phyloP scores from a whole-genome alignment of 208 protist genomes.

The Leishmania martiniquensis region DNA sequence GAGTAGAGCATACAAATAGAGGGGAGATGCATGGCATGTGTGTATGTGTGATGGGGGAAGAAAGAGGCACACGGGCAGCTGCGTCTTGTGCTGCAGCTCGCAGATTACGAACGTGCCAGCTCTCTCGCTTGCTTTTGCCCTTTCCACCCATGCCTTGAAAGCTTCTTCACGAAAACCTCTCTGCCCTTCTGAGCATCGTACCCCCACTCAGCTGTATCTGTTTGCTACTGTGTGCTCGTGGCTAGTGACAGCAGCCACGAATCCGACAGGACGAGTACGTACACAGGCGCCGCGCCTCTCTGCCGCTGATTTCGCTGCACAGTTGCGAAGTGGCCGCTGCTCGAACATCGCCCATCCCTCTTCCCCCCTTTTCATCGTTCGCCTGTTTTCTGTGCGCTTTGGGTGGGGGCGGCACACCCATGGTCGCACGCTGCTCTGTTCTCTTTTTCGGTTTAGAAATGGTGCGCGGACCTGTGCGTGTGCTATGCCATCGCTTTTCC shows the following conservation, averaged over 20 bases:
- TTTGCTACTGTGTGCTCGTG: background rate
- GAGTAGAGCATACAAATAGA: slow-evolving; percentile 39
- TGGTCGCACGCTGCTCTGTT: background rate
- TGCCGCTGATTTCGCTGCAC: background rate
- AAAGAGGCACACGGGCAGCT: background rate
- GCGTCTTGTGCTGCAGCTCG: background rate
- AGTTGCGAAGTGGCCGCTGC: background rate
- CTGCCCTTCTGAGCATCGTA: background rate
- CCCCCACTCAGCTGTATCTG: background rate
- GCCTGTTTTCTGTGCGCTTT: background rate
- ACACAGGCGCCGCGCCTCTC: background rate
- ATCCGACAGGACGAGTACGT: background rate
- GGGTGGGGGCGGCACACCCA: no score
- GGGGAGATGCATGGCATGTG: slow-evolving; percentile 78
- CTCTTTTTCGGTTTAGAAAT: background rate
- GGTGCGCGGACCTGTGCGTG: background rate
- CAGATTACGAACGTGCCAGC: background rate
- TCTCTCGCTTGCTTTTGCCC: background rate
- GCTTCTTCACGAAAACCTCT: background rate
- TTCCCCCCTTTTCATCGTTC: background rate
- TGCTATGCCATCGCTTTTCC: background rate
- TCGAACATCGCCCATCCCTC: background rate
- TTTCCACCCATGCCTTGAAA: background rate
- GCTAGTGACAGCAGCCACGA: background rate
- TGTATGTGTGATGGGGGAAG: background rate